These are phyloP conservation scores for Calonectria fujianensis DNA, from an alignment of 2,329 filamentous ascomycete species.

Conservation along the genomic window DNA sequence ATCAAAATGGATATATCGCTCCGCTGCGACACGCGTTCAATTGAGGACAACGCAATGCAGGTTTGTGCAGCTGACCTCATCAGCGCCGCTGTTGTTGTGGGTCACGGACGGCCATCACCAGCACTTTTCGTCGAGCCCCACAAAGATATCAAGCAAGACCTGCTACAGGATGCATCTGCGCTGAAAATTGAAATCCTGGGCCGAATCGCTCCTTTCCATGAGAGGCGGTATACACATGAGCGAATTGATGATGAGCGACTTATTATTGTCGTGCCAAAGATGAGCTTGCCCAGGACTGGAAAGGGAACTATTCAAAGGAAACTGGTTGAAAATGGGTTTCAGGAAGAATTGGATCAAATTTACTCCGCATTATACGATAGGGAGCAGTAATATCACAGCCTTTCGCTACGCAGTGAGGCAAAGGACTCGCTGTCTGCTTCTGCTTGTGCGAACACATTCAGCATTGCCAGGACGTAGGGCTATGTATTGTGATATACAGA, in stretches of 20 bases:
- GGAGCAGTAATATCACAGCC: no score
- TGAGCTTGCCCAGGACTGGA: not conserved
- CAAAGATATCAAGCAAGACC: not conserved
- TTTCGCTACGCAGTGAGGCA: no score
- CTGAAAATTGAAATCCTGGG: not conserved
- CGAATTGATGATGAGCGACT: not conserved
- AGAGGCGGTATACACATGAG: not conserved
- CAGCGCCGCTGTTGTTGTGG: not conserved
- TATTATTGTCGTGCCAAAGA: not conserved
- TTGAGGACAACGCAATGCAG: conserved; percentile 7
- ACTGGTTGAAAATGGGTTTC: not conserved
- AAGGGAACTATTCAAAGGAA: conserved; percentile 11
- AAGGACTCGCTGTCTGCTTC: no score
- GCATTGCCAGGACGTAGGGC: no score
- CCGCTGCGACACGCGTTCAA: not conserved
- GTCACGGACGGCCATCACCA: conserved; percentile 2
- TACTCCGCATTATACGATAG: not conserved
- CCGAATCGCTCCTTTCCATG: not conserved
- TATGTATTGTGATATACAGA: no score
- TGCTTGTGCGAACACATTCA: no score
- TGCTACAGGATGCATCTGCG: not conserved
- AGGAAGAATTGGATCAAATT: not conserved
- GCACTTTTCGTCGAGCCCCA: conserved; percentile 2
- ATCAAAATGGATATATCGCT: conserved; percentile 1
- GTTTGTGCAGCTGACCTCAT: not conserved